These are phyloP conservation scores for Geotrichum citri-aurantii DNA, from an alignment of 1,139 yeast species.

Conservation along the genomic window DNA sequence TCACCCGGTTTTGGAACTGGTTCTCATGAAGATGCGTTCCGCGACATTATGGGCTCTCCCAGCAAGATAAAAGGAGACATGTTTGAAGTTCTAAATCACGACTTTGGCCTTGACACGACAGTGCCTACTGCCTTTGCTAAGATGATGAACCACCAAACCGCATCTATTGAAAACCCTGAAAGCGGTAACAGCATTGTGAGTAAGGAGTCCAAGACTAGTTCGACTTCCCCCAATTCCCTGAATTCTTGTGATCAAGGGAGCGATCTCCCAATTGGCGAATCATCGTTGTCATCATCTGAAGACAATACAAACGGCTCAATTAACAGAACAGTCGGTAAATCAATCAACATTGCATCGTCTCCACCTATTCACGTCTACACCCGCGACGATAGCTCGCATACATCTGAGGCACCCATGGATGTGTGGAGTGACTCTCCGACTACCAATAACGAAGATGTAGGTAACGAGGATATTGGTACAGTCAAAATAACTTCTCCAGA, in stretches of 20 bases:
- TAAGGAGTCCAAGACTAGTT: neutral
- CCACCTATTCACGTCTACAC: conserved; percentile 4
- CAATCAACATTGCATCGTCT: conserved; percentile 4
- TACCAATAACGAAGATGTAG: conserved; percentile 3
- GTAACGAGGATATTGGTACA: conserved; percentile 8
- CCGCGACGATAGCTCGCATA: neutral
- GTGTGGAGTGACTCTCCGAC: conserved; percentile 14
- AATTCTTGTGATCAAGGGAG: neutral
- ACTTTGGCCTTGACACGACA: conserved; percentile 3
- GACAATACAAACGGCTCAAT: neutral
- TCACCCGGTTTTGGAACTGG: conserved; percentile 1
- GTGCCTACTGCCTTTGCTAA: conserved; percentile 6
- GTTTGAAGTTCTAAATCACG: conserved; percentile 2
- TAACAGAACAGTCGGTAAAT: neutral
- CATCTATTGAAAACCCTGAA: neutral
- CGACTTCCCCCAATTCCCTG: neutral
- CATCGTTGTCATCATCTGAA: neutral
- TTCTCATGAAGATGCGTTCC: conserved; percentile 7
- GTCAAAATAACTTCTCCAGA: conserved; percentile 10
- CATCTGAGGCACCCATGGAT: conserved; percentile 1
- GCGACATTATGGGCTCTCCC: conserved; percentile 11
- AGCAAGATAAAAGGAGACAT: conserved; percentile 7
- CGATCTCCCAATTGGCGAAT: neutral
- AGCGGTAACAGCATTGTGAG: neutral
- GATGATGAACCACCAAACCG: neutral